phyloP scores from a whole-genome alignment of 257 asterid genomes.

The Jacaranda copaia region DNA sequence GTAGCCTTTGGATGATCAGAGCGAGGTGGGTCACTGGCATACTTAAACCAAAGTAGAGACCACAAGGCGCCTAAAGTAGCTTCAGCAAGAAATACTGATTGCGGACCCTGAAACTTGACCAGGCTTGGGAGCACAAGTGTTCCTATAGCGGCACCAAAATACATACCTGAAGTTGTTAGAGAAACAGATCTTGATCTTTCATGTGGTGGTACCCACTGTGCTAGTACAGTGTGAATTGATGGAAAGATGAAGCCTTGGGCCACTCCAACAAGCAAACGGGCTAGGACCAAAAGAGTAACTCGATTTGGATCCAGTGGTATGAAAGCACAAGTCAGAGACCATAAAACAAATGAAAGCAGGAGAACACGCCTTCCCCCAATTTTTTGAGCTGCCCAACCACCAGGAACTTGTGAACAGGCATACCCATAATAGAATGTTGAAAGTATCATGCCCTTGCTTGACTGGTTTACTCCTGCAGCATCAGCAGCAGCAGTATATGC shows the following conservation, averaged over 20 bases:
- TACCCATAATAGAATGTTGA: constrained; percentile 92
- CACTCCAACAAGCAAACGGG: constrained; percentile 93
- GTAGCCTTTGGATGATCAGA: constrained; percentile 92
- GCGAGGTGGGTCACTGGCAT: constrained; percentile 85
- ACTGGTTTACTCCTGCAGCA: constrained; percentile 77
- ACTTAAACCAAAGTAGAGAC: constrained; percentile 83
- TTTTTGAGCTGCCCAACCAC: constrained; percentile 98
- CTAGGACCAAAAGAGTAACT: constrained; percentile 61
- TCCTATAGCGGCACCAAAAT: constrained; percentile 87
- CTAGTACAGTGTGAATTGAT: constrained; percentile 91
- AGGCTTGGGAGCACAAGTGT: constrained; percentile 83
- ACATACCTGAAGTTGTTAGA: constrained; percentile 93
- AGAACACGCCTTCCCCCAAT: constrained; percentile 89
- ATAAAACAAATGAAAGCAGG: constrained; percentile 73
- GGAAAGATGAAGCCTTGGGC: constrained; percentile 98
- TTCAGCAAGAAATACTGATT: constrained; percentile 80
- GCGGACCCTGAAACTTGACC: constrained; percentile 77
- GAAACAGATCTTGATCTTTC: constrained; percentile 93
- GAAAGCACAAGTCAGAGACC: constrained; percentile 89
- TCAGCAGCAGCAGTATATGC: constrained; percentile 96
- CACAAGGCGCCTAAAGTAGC: constrained; percentile 83
- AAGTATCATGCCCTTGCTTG: constrained; percentile 87
- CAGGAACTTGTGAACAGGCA: constrained; percentile 94
- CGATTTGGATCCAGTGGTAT: constrained; percentile 82
- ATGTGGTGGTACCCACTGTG: constrained; percentile 98